A percentile compares a stretch with the other conserved stretches of the same genome.
These are phyloP conservation scores for Perkinsus olseni DNA, from an alignment of 169 alveolate genomes.

Conservation along the genomic window DNA sequence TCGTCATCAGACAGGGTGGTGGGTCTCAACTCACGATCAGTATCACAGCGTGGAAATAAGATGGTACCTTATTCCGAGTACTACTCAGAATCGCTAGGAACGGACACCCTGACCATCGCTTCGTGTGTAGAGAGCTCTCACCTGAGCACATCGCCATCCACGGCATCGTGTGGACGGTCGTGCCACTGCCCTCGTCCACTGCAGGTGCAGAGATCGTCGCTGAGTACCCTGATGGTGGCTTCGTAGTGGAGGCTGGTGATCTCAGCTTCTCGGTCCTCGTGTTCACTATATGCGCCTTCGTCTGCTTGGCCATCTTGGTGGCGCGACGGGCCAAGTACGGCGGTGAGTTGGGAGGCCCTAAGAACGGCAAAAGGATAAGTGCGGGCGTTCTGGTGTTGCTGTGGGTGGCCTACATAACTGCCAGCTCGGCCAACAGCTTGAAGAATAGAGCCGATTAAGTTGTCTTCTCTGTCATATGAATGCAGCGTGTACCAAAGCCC, in stretches of 20 bases:
- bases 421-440: neutral
- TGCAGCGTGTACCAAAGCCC: too few relatives aligned
- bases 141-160: too few relatives aligned
- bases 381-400: neutral
- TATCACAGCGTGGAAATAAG: too few relatives aligned
- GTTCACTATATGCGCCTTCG: slow-evolving; percentile 10
- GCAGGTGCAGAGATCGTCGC: neutral
- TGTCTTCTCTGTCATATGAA: too few relatives aligned
- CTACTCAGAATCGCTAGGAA: too few relatives aligned
- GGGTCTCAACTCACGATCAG: too few relatives aligned
- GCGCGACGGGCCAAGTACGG: slow-evolving; percentile 21
- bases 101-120: too few relatives aligned
- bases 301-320: neutral
- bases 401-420: neutral
- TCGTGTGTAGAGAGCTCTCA: too few relatives aligned
- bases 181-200: neutral
- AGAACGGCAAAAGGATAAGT: neutral
- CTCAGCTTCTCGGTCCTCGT: slow-evolving; percentile 14
- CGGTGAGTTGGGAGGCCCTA: slow-evolving; percentile 34
- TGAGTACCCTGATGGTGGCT: slow-evolving; percentile 2
- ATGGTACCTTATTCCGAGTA: neutral
- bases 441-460: neutral
- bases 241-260: slow-evolving; percentile 16
- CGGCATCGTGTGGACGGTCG: too few relatives aligned
- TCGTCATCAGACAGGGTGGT: too few relatives aligned